Evolutionary conservation across 805 yeast species (phyloP), one percentile per base, ranked within the genome.

Genomic region (Saccharomyces eubayanus): DNA sequence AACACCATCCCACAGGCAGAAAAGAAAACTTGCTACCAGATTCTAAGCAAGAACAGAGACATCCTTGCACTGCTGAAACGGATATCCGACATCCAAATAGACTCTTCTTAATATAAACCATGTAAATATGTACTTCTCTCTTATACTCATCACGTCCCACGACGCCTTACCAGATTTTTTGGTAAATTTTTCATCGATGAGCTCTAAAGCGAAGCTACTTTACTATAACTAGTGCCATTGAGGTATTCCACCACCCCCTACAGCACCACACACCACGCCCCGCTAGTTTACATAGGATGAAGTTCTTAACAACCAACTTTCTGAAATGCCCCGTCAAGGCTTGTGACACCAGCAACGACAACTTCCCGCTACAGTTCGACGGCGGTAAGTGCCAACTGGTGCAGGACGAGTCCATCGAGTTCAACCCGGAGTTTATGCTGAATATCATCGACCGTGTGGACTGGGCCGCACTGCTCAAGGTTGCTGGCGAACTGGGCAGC

Each of bases 231-330:
- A 16, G 10, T 3, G 28, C 41, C 6, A 36, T 21, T 12, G 40
- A 14, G 5, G 16, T 8, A 31, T 31, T 20, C 41, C n/a, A 36
- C 8, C 12, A 16, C 6, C 24, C 8, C 24, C 9, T n/a, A 9
- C 43, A 16, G 11, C 24, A 8, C 21, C 10, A 16, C 43, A 9
- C 43, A 36, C 10, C 47, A 8, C 16, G 14, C 21, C 14, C 21
- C 14, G 8, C 31, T 47, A 29, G 24, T n/a, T 14, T 6, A 28
- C n/a, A n/a, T 16, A 47, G 14, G 30, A 92, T 92, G 99, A 92
- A 94, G 73, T 83, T 92, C 64, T 74, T 94, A 28, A 92, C 99
- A n/a, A 88, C 97, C 11, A 94, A 94, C 71, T 94, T 94, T 71
- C 96, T 94, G 57, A 89, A 86, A 68, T 94, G 99, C 72, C 90